Base-by-base conservation (phyloP, 2,329 filamentous ascomycete species). In the Allantophomopsis cytisporea region DNA sequence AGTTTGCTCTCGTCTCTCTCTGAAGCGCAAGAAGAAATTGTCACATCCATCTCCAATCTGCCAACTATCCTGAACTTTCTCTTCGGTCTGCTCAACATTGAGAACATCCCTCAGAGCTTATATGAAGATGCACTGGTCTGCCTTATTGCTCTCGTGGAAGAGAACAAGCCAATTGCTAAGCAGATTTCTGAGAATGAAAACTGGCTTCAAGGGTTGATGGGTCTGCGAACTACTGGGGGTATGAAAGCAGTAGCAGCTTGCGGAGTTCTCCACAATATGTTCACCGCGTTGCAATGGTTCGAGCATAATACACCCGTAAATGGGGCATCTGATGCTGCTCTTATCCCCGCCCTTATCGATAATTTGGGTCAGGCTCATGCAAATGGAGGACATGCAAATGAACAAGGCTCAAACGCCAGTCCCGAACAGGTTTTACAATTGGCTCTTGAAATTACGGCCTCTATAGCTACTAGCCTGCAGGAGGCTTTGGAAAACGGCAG, bases 241-340 rank as follows among this genome's bases (percentile, higher is more conserved):
- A 57, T 66, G 14, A 65, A 65, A 41, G 68, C 67, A 1, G 65
- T 78, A 28, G 57, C 77, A 7, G 66, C 74, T 7, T 80, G 74
- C 38, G 71, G 71, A 12, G 63, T 77, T 16, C 62, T 81, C 11
- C 76, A 81, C 53, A 79, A 79, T 45, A 56, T 80, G 30, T 79
- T 76, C 51, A 56, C 66, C 6, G 60, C 64, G 3, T 62, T 72
- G 47, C 57, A 66, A 41, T 73, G 68, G 68, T 63, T 66, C 23
- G 70, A 73, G 40, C 58, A 63, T 42, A 67, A 60, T 34, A 65
- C 64, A 2, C 66, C 66, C 2, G 60, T 61, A 39, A 62, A 65
- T 34, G 64, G 62, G 12, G 63, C 63, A 8, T 69, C 64, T 2
- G 71, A 76, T 47, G 69, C 69, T 18, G 48, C 59, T 2, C 57